A percentile compares a stretch with the other conserved stretches of the same genome.
Evolutionary conservation across 768 basidiomycete species (phyloP).

Genomic region (Tubosaeta sp.): DNA sequence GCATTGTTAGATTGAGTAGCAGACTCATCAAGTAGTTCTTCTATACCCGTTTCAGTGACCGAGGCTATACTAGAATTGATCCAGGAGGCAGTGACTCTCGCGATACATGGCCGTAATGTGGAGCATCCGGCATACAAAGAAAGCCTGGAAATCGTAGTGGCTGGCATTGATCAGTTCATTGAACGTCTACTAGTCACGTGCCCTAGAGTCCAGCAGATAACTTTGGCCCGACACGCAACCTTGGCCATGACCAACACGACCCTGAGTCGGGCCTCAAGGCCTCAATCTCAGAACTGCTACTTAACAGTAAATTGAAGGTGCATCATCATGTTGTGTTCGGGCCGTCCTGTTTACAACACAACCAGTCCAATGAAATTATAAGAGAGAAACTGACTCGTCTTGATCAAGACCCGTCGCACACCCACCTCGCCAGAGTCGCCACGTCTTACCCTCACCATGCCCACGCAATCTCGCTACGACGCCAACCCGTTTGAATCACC

Average conservation of each 20-base stretch:
- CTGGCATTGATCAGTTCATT: too few relatives aligned
- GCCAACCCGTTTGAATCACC: constrained; percentile 22
- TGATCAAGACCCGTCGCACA: background rate
- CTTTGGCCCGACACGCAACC: too few relatives aligned
- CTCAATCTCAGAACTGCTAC: too few relatives aligned
- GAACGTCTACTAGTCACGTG: too few relatives aligned
- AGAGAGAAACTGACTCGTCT: background rate
- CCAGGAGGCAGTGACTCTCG: background rate
- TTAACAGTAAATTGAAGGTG: too few relatives aligned
- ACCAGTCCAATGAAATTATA: constrained; percentile 13
- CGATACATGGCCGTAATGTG: background rate
- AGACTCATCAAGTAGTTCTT: background rate
- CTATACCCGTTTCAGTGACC: background rate
- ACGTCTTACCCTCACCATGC: constrained; percentile 5
- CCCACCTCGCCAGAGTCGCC: background rate
- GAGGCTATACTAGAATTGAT: background rate
- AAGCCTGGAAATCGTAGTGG: too few relatives aligned
- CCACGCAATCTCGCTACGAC: background rate
- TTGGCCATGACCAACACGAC: too few relatives aligned
- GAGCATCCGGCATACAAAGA: background rate
- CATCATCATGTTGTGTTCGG: too few relatives aligned
- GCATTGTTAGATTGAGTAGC: constrained; percentile 2
- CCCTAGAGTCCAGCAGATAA: too few relatives aligned
- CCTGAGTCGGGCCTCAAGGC: too few relatives aligned
- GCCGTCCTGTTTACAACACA: constrained; percentile 7